Percentiles rank a stretch among this genome's conserved stretches.
Evolutionary conservation across 805 yeast species (phyloP).

Genomic region (Wickerhamiella domercqiae): DNA sequence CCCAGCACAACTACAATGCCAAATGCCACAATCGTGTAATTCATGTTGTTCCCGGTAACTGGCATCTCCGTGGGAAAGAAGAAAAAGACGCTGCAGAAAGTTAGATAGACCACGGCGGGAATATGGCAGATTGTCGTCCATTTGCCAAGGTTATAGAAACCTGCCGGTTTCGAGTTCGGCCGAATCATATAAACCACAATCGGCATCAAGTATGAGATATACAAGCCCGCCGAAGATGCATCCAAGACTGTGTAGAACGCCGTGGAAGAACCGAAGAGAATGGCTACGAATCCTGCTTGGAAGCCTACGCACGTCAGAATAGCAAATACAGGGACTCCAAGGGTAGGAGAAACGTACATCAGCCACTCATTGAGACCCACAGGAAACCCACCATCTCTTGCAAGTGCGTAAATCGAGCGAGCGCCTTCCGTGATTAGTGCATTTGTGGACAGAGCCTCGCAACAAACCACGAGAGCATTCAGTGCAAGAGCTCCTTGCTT

Average conservation of each 20-base stretch:
- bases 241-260: constrained; percentile 52
- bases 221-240: constrained; percentile 43
- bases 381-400: constrained; percentile 50
- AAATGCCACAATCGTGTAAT: constrained; percentile 43
- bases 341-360: constrained; percentile 31
- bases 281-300: constrained; percentile 39
- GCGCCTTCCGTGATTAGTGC: constrained; percentile 57
- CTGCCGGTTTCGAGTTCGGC: constrained; percentile 26
- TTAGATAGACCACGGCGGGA: constrained; percentile 42
- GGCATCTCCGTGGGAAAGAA: constrained; percentile 54
- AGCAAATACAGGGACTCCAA: constrained; percentile 46
- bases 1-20: constrained; percentile 29
- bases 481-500: constrained; percentile 38
- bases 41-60: constrained; percentile 46
- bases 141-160: constrained; percentile 39
- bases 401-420: constrained; percentile 51
- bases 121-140: constrained; percentile 54
- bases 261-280: constrained; percentile 45
- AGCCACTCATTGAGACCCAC: constrained; percentile 32
- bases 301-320: constrained; percentile 38
- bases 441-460: constrained; percentile 44
- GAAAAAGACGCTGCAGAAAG: constrained; percentile 44
- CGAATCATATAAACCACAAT: constrained; percentile 21
- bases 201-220: constrained; percentile 45
- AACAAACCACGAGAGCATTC: constrained; percentile 33